Evolutionary conservation across 441 rosid species (phyloP).

Genomic region (Rhodomyrtus psidioides): DNA sequence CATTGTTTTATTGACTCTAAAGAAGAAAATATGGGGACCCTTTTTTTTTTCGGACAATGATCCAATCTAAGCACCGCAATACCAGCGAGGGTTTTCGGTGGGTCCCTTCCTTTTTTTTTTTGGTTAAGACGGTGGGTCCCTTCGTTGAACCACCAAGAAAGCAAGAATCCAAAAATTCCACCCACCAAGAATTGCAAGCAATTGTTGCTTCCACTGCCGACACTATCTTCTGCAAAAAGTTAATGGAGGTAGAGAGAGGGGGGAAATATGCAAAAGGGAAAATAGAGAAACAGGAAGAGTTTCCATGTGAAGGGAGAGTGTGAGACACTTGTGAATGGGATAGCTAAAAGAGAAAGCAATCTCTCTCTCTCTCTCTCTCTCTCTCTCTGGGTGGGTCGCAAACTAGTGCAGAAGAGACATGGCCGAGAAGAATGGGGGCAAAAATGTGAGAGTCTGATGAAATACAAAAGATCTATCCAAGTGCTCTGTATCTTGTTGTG

Average conservation of each 20-base stretch:
- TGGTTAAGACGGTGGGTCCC: slow-evolving; percentile 7
- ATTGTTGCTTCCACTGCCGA: slow-evolving; percentile 9
- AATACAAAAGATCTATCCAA: not conserved
- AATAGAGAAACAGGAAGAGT: not conserved
- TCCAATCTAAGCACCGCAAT: not conserved
- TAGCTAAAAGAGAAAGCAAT: not conserved
- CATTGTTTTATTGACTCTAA: not conserved
- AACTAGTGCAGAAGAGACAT: not conserved
- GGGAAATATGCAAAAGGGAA: not conserved
- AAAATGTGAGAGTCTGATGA: not conserved
- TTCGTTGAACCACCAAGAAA: not conserved
- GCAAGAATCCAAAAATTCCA: not conserved
- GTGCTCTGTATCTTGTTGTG: not conserved
- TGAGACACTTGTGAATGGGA: not conserved
- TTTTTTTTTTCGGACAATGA: not conserved
- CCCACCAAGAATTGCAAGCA: not conserved
- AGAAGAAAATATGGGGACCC: not conserved
- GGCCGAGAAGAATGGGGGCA: not conserved
- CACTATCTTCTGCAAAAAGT: slow-evolving; percentile 10
- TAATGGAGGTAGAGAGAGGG: not conserved
- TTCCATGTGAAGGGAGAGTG: slow-evolving; percentile 6
- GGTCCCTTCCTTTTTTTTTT: too few species aligned
- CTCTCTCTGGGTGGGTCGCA: not conserved
- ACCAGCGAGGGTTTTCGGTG: not conserved
- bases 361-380: not conserved